Evolutionary conservation across 2,329 filamentous ascomycete species (phyloP), one percentile per base, ranked within the genome.

Genomic region (Apiospora phragmitis): DNA sequence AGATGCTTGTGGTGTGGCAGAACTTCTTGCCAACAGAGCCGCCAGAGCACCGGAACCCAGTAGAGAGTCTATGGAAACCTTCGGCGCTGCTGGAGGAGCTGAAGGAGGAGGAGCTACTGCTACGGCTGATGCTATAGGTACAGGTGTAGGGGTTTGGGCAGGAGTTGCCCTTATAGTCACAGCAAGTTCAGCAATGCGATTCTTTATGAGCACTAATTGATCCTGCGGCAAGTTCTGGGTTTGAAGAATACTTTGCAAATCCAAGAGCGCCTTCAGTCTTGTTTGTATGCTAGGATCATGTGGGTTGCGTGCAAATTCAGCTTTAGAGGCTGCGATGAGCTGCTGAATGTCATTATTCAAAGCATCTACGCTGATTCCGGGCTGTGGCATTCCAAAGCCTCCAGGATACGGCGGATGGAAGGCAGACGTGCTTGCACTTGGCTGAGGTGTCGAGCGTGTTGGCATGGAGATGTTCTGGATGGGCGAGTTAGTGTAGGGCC

Each of bases 281-380:
- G 90, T 91, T 80, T 94, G 92, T 79, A 94, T 87, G 82, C 90
- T 89, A 82, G 87, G 83, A 85, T 97, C 93, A 85, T 91, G 89
- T 72, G 92, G 92, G 80, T 91, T 94, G 74, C 89, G 89, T 74
- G 92, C 91, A 83, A 94, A 92, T 78, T 94, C 92, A 75, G 87
- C 86, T 83, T 92, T 92, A 74, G 92, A 91, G 75, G 89, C 89
- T 77, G 87, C 83, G 80, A 97, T 94, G 76, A 97, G 86, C 78
- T 89, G 90, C 77, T 93, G 90, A 80, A 98, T 91, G 83, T 98
- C 94, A 84, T 88, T 89, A 83, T 93, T 94, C 81, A 98, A 87
- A 78, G 90, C 89, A 78, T 93, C 91, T 85, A 93, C 85, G 83
- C 89, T 90, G 84, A 88, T 85, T 75, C 86, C 86, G 79, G 81